These are phyloP conservation scores for Isoetes engelmannii DNA, from an alignment of 83 land plant species.

Conservation along the genomic window DNA sequence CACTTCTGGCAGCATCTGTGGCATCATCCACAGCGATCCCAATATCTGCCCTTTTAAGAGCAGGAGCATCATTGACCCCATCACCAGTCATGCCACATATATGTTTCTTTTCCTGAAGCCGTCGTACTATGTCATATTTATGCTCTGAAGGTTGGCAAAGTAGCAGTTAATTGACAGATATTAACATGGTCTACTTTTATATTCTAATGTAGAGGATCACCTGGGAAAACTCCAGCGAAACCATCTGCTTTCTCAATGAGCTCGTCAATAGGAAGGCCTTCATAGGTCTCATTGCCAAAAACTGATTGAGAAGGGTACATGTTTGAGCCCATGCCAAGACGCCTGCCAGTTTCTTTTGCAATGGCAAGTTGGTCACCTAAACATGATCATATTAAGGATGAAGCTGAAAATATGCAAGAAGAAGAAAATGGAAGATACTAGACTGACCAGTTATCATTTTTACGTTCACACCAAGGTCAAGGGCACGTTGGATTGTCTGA, in stretches of 20 bases:
- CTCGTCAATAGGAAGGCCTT: constrained; percentile 33
- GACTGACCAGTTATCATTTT: constrained; percentile 56
- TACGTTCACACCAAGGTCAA: constrained; percentile 57
- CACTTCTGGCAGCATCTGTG: too few relatives aligned
- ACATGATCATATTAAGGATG: neutral
- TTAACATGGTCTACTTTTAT: too few relatives aligned
- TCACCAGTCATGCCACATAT: too few relatives aligned
- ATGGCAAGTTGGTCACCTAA: constrained; percentile 4
- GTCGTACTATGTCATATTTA: too few relatives aligned
- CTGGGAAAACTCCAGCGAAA: constrained; percentile 43
- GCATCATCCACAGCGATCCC: too few relatives aligned
- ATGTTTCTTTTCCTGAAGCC: too few relatives aligned
- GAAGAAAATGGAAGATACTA: neutral
- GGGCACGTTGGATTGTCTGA: constrained; percentile 53
- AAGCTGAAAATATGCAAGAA: neutral
- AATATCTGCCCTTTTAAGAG: too few relatives aligned
- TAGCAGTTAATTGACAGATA: too few relatives aligned
- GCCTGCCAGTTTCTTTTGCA: constrained; percentile 7
- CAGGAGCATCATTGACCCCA: too few relatives aligned
- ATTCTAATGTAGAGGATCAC: neutral
- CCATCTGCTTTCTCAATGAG: constrained; percentile 44
- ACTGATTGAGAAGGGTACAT: constrained; percentile 35
- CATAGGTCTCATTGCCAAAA: constrained; percentile 29
- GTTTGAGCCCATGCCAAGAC: constrained; percentile 6
- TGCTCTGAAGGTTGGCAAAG: too few relatives aligned